These are phyloP conservation scores for Brachypodium distachyon DNA, from an alignment of 202 grass and related monocot species.

Conservation along the genomic window DNA sequence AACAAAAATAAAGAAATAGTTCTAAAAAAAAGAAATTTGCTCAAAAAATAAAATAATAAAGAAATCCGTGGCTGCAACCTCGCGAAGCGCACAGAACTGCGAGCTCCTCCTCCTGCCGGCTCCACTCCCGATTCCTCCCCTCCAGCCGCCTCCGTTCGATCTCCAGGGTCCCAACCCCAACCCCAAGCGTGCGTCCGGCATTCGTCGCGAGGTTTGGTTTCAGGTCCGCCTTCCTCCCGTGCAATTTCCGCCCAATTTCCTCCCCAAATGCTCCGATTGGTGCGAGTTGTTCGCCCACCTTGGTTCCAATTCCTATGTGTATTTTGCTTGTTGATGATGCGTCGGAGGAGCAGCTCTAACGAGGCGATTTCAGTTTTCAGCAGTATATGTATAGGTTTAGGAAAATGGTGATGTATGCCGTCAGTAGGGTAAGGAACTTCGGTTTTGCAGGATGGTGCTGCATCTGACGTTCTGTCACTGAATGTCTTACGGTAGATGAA, in stretches of 20 bases:
- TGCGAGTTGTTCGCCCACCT: not conserved
- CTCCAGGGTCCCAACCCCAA: not conserved
- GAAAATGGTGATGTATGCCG: not conserved
- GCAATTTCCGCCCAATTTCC: not conserved
- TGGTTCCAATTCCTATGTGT: not conserved
- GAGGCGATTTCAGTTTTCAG: not conserved
- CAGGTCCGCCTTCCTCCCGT: not conserved
- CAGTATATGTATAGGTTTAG: not conserved
- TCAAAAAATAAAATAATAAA: not conserved
- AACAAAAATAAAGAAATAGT: no score
- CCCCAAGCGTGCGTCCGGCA: no score
- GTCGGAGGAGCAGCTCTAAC: not conserved
- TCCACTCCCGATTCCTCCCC: not conserved
- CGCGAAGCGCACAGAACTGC: not conserved
- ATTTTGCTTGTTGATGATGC: not conserved
- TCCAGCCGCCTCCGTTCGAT: not conserved
- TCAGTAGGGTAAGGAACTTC: not conserved
- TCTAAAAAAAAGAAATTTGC: not conserved
- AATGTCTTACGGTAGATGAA: not conserved
- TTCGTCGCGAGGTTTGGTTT: slow-evolving; percentile 5
- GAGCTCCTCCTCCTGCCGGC: not conserved
- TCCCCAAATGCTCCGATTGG: not conserved
- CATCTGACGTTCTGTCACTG: not conserved
- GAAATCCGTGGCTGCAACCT: not conserved
- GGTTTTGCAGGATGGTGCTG: not conserved